Conservation (phyloP, 1,284 basidiomycete species). For the Ustilago cynodontis region DNA sequence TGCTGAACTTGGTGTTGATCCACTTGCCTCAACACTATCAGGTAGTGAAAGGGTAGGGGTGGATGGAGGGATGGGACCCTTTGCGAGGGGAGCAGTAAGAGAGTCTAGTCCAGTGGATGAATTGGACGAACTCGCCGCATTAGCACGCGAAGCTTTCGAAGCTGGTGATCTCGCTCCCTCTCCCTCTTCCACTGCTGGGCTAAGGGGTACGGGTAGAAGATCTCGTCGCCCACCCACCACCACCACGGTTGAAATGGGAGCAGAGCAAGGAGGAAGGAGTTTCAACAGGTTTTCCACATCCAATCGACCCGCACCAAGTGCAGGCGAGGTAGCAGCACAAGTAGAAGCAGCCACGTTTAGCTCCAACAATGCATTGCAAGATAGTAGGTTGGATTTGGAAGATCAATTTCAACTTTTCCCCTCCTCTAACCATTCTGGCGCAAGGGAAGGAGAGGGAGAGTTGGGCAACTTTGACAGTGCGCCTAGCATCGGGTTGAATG, state of each 20-base stretch:
- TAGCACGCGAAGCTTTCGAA: conserved; percentile 35
- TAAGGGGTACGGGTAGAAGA: conserved; percentile 1
- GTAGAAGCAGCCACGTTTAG: conserved; percentile 27
- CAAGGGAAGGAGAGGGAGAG: background rate
- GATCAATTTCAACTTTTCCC: conserved; percentile 32
- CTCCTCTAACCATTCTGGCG: background rate
- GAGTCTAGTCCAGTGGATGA: conserved; percentile 26
- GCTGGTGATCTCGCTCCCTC: conserved; percentile 20
- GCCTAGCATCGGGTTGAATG: too few relatives aligned
- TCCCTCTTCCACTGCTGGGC: background rate
- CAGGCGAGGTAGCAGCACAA: conserved; percentile 10
- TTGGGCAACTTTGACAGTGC: conserved; percentile 3
- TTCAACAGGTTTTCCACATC: background rate
- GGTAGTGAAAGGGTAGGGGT: background rate
- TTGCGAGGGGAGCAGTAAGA: too few relatives aligned
- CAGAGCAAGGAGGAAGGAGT: background rate
- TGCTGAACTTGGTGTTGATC: background rate
- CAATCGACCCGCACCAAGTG: conserved; percentile 16
- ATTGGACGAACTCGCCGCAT: conserved; percentile 38
- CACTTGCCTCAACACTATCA: background rate
- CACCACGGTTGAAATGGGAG: background rate
- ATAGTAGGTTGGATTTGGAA: conserved; percentile 27
- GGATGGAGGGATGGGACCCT: conserved; percentile 22
- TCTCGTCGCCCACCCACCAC: conserved; percentile 1
- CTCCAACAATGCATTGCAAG: conserved; percentile 15